A percentile compares a stretch with the other conserved stretches of the same genome.
Conservation (phyloP, 129 eudicot genomes). For the Chrysanthemum lavandulifolium region DNA sequence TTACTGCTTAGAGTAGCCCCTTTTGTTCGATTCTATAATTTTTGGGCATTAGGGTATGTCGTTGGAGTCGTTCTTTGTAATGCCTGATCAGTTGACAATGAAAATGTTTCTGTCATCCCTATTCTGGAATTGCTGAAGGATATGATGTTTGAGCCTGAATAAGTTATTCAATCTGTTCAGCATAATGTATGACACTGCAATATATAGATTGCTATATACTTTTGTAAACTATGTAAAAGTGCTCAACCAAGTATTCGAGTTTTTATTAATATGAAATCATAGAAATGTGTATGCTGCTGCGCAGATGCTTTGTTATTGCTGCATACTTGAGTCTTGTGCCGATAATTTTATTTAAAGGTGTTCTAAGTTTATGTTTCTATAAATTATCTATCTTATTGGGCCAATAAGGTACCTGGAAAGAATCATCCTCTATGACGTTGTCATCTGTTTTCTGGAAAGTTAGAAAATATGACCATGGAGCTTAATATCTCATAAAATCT, state of each 20-base stretch:
- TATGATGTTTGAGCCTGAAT: conserved; percentile 4
- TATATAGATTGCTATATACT: no score
- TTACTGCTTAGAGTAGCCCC: neutral
- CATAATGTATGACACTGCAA: neutral
- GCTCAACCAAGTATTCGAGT: neutral
- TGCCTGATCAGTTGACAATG: conserved; percentile 3
- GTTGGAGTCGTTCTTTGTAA: neutral
- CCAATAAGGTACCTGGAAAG: neutral
- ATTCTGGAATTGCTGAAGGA: conserved; percentile 6
- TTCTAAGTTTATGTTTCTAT: neutral
- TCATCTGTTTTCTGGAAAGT: neutral
- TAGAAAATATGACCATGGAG: neutral
- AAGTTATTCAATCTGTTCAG: neutral
- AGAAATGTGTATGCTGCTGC: no score
- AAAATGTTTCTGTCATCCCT: neutral
- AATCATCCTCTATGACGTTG: neutral
- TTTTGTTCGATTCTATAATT: neutral
- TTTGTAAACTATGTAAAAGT: neutral
- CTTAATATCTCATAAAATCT: no score
- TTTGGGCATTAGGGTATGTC: neutral
- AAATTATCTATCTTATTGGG: neutral
- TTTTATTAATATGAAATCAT: no score
- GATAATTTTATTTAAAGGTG: neutral
- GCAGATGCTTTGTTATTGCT: neutral
- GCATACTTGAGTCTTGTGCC: no score